A percentile compares a stretch with the other conserved stretches of the same genome.
phyloP scores from a whole-genome alignment of 768 basidiomycete species.

The Russula sp. region DNA sequence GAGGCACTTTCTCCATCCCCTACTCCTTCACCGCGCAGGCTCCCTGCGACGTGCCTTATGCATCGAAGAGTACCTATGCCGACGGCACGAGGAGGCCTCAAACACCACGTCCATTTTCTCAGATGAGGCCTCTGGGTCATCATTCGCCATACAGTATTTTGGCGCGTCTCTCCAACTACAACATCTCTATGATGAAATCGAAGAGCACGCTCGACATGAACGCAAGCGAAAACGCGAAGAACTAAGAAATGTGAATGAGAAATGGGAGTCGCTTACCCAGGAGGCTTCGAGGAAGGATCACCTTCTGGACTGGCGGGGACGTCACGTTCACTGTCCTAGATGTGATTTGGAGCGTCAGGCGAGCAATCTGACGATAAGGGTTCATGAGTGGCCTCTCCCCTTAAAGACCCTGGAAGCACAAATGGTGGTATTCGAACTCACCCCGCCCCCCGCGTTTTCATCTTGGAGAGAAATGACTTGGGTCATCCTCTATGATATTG shows the following conservation, averaged over 20 bases:
- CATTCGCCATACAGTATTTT: conserved; percentile 14
- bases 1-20: conserved; percentile 32
- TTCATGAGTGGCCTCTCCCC: conserved; percentile 18
- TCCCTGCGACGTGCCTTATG: neutral
- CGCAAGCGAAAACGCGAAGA: conserved; percentile 1
- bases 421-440: conserved; percentile 12
- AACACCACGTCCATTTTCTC: neutral
- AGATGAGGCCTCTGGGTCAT: neutral
- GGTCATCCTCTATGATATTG: conserved; percentile 9
- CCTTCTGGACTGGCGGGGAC: no score
- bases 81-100: neutral
- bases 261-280: neutral
- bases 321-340: neutral
- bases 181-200: neutral
- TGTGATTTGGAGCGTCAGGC: neutral
- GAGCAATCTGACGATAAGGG: neutral
- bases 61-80: conserved; percentile 3
- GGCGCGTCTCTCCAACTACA: neutral
- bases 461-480: conserved; percentile 14
- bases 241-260: neutral
- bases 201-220: neutral
- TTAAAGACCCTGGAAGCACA: neutral
- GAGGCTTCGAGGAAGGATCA: neutral
- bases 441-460: conserved; percentile 5
- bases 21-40: conserved; percentile 35